Conservation (phyloP, 306 rosid species). For the Astragalus glycyphyllos region DNA sequence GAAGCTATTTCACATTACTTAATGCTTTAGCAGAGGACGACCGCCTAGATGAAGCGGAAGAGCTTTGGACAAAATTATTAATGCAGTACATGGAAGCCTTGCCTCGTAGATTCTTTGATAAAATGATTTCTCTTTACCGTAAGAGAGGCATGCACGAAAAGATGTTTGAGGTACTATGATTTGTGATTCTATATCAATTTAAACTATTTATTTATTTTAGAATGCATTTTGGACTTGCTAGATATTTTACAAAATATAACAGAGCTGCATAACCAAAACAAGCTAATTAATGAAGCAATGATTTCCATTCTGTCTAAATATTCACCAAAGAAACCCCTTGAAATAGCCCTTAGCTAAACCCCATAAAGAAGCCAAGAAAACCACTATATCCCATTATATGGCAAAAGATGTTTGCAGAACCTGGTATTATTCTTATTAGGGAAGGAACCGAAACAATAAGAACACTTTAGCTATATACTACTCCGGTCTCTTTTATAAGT, state of each 20-base stretch:
- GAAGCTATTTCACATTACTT: slow-evolving; percentile 79
- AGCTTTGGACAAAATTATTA: slow-evolving; percentile 87
- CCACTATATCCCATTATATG: not conserved
- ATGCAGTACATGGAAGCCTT: slow-evolving; percentile 75
- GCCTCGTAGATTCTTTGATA: slow-evolving; percentile 84
- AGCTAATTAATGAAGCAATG: not conserved
- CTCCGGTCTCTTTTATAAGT: no score
- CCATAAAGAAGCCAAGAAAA: not conserved
- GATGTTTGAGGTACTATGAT: slow-evolving; percentile 83
- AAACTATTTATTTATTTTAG: not conserved
- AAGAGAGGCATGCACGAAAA: slow-evolving; percentile 69
- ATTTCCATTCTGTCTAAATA: not conserved
- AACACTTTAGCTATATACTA: not conserved
- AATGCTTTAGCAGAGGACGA: slow-evolving; percentile 92
- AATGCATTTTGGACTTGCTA: not conserved
- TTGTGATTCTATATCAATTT: slow-evolving; percentile 9
- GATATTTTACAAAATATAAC: not conserved
- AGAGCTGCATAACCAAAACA: not conserved
- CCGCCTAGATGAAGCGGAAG: slow-evolving; percentile 90
- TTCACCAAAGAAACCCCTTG: not conserved
- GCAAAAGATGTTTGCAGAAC: not conserved
- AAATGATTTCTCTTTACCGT: slow-evolving; percentile 77
- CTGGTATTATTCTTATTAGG: not conserved
- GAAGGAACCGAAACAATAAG: not conserved
- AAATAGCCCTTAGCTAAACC: not conserved